phyloP scores from a whole-genome alignment of 768 basidiomycete species.

The Dictyophora rubrovolvata region DNA sequence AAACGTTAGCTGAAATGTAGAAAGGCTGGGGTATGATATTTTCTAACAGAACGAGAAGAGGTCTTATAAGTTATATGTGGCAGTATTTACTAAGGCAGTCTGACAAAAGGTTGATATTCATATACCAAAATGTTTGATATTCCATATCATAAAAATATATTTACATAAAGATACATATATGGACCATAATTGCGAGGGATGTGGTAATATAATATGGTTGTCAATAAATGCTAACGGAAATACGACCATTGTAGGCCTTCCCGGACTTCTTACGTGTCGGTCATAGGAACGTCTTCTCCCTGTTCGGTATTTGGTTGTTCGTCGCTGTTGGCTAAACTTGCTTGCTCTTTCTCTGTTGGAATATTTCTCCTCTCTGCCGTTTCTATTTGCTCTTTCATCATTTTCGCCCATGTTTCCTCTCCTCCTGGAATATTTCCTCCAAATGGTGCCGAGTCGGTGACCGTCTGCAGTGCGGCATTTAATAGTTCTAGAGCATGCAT shows the following conservation, averaged over 20 bases:
- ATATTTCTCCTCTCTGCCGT: not conserved
- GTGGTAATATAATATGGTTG: not conserved
- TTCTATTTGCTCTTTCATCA: constrained; percentile 8
- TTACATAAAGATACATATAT: too few relatives aligned
- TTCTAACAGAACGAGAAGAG: too few relatives aligned
- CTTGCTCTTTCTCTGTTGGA: not conserved
- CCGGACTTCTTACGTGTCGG: not conserved
- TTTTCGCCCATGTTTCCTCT: constrained; percentile 8
- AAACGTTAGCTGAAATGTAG: too few relatives aligned
- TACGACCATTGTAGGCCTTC: not conserved
- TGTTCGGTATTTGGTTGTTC: not conserved
- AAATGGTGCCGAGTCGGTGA: constrained; percentile 9
- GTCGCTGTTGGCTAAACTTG: not conserved
- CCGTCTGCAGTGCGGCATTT: constrained; percentile 61
- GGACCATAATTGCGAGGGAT: too few relatives aligned
- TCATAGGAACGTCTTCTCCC: constrained; percentile 4
- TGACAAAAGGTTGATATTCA: too few relatives aligned
- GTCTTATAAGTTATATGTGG: too few relatives aligned
- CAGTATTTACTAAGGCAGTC: too few relatives aligned
- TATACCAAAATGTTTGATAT: too few relatives aligned
- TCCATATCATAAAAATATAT: too few relatives aligned
- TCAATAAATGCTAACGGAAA: not conserved
- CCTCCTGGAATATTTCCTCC: constrained; percentile 8
- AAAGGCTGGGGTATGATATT: too few relatives aligned
- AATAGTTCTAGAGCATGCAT: constrained; percentile 71